phyloP scores from a whole-genome alignment of 345 rosid species.

The Salix koriyanagi region DNA sequence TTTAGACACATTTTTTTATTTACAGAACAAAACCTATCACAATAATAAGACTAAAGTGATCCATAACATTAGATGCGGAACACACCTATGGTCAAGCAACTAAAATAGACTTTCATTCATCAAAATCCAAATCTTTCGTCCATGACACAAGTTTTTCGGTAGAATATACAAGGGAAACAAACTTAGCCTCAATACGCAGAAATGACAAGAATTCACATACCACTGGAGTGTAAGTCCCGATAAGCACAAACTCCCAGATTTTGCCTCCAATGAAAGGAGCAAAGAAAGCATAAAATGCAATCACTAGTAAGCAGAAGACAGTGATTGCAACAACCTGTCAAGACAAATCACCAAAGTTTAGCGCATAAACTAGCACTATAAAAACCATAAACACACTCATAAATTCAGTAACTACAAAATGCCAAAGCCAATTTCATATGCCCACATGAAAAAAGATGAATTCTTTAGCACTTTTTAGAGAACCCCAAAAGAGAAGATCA shows the following conservation, averaged over 20 bases:
- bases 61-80: not conserved
- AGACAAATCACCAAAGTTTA: conserved; percentile 14
- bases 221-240: conserved; percentile 81
- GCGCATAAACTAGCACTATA: not conserved
- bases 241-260: conserved; percentile 70
- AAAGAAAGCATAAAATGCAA: conserved; percentile 91
- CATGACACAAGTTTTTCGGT: not conserved
- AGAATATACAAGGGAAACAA: not conserved
- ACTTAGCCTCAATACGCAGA: not conserved
- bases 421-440: not conserved
- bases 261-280: conserved; percentile 95
- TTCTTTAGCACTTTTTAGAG: not conserved
- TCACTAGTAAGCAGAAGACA: conserved; percentile 82
- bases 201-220: conserved; percentile 41
- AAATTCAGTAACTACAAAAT: conserved; percentile 3
- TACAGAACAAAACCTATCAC: not conserved
- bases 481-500: not conserved
- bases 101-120: not conserved
- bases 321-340: conserved; percentile 92
- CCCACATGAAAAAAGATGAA: not conserved
- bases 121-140: not conserved
- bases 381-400: not conserved
- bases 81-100: not conserved
- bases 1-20: not conserved
- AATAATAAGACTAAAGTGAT: not conserved